Evolutionary conservation across 345 rosid species (phyloP).

Genomic region (Salix exigua): DNA sequence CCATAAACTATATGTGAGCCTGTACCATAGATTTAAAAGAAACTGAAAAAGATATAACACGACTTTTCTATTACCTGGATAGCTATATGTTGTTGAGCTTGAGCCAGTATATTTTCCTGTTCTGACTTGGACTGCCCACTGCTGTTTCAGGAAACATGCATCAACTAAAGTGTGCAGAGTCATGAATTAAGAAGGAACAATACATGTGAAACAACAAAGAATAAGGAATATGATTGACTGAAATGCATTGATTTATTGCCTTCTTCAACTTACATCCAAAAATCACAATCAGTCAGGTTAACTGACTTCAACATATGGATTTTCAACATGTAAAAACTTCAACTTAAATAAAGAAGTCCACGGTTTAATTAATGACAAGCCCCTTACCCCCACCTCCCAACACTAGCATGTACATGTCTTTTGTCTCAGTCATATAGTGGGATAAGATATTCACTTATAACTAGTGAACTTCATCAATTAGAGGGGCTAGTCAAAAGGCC

Average conservation of each 20-base stretch:
- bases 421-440: neutral
- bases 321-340: neutral
- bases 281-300: neutral
- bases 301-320: neutral
- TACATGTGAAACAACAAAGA: neutral
- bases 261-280: neutral
- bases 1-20: neutral
- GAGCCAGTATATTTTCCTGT: slow-evolving; percentile 25
- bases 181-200: neutral
- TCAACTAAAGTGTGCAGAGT: neutral
- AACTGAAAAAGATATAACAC: neutral
- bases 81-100: slow-evolving; percentile 33
- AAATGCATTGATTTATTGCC: neutral
- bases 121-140: slow-evolving; percentile 26
- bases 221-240: neutral
- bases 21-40: neutral
- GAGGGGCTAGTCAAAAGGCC: neutral
- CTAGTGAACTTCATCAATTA: neutral
- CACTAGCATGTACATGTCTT: neutral
- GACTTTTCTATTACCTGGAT: slow-evolving; percentile 20
- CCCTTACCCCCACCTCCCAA: neutral
- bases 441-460: neutral
- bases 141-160: slow-evolving; percentile 12
- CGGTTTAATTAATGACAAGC: neutral
- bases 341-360: neutral